A percentile compares a stretch with the other conserved stretches of the same genome.
Evolutionary conservation across 2,329 filamentous ascomycete genomes (phyloP).

Genomic region (Akanthomyces lecanii): DNA sequence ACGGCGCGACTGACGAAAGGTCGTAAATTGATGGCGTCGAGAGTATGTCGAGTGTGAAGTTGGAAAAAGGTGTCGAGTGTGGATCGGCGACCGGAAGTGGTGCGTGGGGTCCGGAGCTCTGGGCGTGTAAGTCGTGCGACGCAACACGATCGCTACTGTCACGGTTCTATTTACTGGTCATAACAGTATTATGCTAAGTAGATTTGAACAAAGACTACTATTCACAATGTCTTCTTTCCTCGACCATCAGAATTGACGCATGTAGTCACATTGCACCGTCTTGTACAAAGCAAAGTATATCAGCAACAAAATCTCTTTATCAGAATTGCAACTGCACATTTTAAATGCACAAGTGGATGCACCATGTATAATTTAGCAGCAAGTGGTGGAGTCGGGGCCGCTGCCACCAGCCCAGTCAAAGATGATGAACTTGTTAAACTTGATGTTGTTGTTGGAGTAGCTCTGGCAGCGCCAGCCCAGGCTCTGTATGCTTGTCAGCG

Average conservation of each 20-base stretch:
- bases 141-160: neutral
- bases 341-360: neutral
- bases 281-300: neutral
- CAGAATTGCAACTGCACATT: neutral
- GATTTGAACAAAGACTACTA: neutral
- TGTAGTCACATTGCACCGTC: neutral
- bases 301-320: neutral
- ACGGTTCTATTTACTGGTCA: neutral
- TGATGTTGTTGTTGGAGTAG: conserved; percentile 18
- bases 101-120: neutral
- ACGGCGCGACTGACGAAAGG: neutral
- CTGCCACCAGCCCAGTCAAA: conserved; percentile 18
- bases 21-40: neutral
- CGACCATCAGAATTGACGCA: neutral
- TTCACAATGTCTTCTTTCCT: neutral
- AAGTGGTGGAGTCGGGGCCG: conserved; percentile 17
- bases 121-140: neutral
- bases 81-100: conserved; percentile 3
- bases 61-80: neutral
- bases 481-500: neutral
- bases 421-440: conserved; percentile 19
- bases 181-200: no score
- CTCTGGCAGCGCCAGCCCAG: conserved; percentile 12
- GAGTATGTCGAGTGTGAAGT: neutral
- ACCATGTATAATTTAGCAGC: conserved; percentile 6